Evolutionary conservation across 768 basidiomycete species (phyloP).

Genomic region (Tricholoma sp.): DNA sequence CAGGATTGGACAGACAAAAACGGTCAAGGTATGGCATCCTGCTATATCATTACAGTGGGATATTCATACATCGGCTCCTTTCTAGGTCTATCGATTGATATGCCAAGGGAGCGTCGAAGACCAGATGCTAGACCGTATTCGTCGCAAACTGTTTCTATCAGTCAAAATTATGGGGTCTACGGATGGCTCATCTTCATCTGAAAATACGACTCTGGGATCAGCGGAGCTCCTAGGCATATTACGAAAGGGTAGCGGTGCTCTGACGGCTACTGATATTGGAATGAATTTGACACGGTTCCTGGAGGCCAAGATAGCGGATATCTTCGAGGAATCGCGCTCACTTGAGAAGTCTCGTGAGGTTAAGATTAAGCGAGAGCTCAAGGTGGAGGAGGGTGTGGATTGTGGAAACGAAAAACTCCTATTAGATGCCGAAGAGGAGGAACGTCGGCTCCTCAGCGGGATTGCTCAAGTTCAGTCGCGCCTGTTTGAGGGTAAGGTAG

Average conservation of each 20-base stretch:
- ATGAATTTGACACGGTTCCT: constrained; percentile 42
- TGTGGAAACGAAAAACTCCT: constrained; percentile 21
- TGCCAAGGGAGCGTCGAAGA: constrained; percentile 71
- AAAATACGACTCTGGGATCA: constrained; percentile 27
- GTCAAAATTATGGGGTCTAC: constrained; percentile 51
- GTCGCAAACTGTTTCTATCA: constrained; percentile 65
- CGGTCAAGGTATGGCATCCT: constrained; percentile 44
- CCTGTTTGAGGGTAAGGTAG: constrained; percentile 50
- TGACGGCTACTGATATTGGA: constrained; percentile 30
- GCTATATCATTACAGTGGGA: neutral
- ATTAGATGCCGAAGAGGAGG: constrained; percentile 48
- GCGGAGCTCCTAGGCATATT: constrained; percentile 52
- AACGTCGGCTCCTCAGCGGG: constrained; percentile 43
- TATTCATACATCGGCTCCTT: neutral
- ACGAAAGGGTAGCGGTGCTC: constrained; percentile 52
- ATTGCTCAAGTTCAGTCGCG: constrained; percentile 56
- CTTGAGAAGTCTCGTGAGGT: constrained; percentile 38
- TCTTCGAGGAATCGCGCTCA: constrained; percentile 40
- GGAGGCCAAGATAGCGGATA: constrained; percentile 35
- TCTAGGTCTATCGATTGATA: constrained; percentile 62
- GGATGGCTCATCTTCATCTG: constrained; percentile 19
- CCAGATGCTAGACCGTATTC: constrained; percentile 68
- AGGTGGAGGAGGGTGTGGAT: constrained; percentile 7
- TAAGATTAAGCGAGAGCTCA: constrained; percentile 38
- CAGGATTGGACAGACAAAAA: constrained; percentile 72